Base-by-base conservation (phyloP, 129 eudicot species). In the Sambucus nigra region DNA sequence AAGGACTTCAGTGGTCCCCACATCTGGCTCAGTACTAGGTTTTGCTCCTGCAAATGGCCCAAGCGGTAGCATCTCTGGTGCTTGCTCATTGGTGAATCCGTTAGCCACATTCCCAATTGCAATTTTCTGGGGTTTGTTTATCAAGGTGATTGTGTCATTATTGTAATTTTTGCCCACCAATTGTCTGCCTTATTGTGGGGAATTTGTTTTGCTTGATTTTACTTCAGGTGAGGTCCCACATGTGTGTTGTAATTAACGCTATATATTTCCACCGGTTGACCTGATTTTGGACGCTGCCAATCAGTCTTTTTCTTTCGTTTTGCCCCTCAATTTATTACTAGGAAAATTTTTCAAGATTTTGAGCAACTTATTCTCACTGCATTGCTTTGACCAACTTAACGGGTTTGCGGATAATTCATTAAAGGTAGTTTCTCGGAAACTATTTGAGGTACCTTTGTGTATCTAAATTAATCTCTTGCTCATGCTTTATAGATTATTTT, bases 21-120 rank as follows among this genome's bases (percentile, higher is more conserved):
- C 95, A 33, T 58, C 80, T 21, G 55, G 95, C 33, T 50, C 79
- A 38, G 59, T 50, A 53, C 29, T 72, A 15, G 81, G 60, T 15
- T 60, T 76, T 18, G 84, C 89, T 38, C 76, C 95, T 46, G 75
- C 93, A 39, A 69, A 64, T 68, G 84, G 84, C 1, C 95, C 95
- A 7, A 60, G 55, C 13, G 84, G 84, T 62, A 71, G 87, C 59
- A 33, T 51, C 42, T 78, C 86, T 0, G 59, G 28, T 32, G 84
- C 79, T 47, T 63, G 71, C 61, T 59, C 77, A n/a, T 58, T 65
- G 57, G 67, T 54, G 38, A 72, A 39, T 53, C 76, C 73, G 3
- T 53, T 70, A 16, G 54, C 75, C 57, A 68, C 47, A 39, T 64
- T 73, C 27, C 71, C 75, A 5, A 42, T 63, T 10, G 46, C 67